phyloP scores from a whole-genome alignment of 148 eudicot genomes.

The Amaranthus cruentus region DNA sequence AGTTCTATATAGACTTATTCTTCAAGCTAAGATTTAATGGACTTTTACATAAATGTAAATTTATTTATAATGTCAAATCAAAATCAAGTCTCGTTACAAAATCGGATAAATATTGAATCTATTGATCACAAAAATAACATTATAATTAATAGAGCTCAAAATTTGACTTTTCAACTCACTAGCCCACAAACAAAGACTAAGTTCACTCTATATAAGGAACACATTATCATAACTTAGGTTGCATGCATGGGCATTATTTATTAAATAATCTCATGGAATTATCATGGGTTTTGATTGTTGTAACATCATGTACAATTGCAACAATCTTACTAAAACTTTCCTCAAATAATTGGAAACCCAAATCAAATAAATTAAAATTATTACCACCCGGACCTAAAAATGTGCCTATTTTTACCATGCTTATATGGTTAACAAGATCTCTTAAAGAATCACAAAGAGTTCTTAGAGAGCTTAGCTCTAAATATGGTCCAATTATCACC shows the following conservation, averaged over 20 bases:
- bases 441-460: constrained; percentile 9
- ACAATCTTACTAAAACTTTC: background rate
- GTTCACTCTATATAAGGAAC: background rate
- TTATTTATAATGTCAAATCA: no score
- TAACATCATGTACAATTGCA: background rate
- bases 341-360: background rate
- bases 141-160: no score
- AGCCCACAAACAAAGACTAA: background rate
- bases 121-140: no score
- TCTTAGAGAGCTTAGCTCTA: constrained; percentile 3
- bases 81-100: no score
- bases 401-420: constrained; percentile 8
- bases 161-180: background rate
- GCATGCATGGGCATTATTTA: background rate
- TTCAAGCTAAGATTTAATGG: no score
- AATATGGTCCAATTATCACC: constrained; percentile 36
- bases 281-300: background rate
- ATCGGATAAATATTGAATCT: no score
- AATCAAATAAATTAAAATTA: background rate
- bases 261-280: constrained; percentile 9
- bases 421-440: constrained; percentile 18
- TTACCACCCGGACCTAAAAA: constrained; percentile 15
- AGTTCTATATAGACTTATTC: no score
- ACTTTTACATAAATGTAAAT: no score
- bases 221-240: no score